A percentile compares a stretch with the other conserved stretches of the same genome.
phyloP scores from a whole-genome alignment of 192 early-diverging fungal genomes.

The Paraglomus occultum region DNA sequence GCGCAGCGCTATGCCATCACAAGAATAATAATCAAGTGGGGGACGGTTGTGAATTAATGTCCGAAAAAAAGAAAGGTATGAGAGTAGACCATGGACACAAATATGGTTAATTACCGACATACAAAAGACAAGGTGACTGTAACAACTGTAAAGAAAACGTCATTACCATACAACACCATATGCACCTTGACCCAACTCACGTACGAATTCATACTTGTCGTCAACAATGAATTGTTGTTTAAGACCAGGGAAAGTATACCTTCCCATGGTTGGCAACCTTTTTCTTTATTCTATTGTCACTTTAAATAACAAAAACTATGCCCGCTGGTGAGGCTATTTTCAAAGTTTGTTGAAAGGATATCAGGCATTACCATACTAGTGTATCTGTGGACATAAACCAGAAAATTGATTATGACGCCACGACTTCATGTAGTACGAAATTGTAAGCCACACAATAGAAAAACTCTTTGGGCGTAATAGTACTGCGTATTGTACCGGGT shows the following conservation, averaged over 20 bases:
- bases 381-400: no score
- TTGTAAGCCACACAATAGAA: no score
- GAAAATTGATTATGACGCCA: no score
- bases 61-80: not conserved
- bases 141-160: no score
- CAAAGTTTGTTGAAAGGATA: no score
- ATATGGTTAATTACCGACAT: not conserved
- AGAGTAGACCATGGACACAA: not conserved
- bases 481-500: no score
- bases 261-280: conserved; percentile 39
- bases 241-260: conserved; percentile 44
- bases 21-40: not conserved
- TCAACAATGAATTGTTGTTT: conserved; percentile 51
- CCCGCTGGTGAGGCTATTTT: no score
- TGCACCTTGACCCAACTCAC: conserved; percentile 88
- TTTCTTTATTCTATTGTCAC: not conserved
- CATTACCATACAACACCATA: conserved; percentile 89
- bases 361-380: no score
- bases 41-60: not conserved
- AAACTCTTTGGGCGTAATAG: no score
- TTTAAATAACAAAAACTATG: no score
- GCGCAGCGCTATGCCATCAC: conserved; percentile 61
- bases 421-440: no score
- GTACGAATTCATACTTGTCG: conserved; percentile 66
- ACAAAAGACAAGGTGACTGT: no score